A percentile compares a stretch with the other conserved stretches of the same genome.
These are phyloP conservation scores for Pythium scleroteichum DNA, from an alignment of 352 stramenopile species.

Conservation along the genomic window DNA sequence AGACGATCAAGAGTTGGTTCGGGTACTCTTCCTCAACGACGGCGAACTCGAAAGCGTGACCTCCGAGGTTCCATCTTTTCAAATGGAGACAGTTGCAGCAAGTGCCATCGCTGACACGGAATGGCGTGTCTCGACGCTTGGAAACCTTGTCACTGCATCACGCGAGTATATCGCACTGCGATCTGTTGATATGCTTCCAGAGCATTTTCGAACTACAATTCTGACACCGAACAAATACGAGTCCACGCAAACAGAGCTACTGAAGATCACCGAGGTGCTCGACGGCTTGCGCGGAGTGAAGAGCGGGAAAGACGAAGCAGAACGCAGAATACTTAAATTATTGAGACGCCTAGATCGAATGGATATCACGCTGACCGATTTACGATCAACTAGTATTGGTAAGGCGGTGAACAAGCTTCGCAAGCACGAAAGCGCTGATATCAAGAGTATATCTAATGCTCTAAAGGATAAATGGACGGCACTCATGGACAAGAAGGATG, in stretches of 20 bases:
- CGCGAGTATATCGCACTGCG: constrained; percentile 84
- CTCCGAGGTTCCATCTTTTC: constrained; percentile 56
- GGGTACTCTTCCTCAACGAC: constrained; percentile 81
- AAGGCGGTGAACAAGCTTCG: constrained; percentile 86
- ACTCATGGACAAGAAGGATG: constrained; percentile 70
- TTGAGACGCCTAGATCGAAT: constrained; percentile 70
- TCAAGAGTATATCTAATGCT: constrained; percentile 43
- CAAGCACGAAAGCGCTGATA: constrained; percentile 64
- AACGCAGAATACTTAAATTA: constrained; percentile 56
- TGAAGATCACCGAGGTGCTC: constrained; percentile 62
- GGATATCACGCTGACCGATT: constrained; percentile 74
- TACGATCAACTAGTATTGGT: constrained; percentile 83
- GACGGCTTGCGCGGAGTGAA: constrained; percentile 53
- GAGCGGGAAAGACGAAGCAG: constrained; percentile 16
- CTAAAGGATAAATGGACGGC: constrained; percentile 84
- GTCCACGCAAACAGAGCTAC: constrained; percentile 72
- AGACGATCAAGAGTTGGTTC: constrained; percentile 67
- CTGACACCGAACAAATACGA: constrained; percentile 80
- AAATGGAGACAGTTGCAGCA: constrained; percentile 62
- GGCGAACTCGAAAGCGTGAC: constrained; percentile 74
- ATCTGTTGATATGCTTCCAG: constrained; percentile 82
- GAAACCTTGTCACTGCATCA: constrained; percentile 77
- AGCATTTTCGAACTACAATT: constrained; percentile 78
- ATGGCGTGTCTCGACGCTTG: constrained; percentile 75
- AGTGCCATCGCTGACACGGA: constrained; percentile 68